Base-by-base conservation (phyloP, 2,329 filamentous ascomycete genomes). In the Fusarium sp. region DNA sequence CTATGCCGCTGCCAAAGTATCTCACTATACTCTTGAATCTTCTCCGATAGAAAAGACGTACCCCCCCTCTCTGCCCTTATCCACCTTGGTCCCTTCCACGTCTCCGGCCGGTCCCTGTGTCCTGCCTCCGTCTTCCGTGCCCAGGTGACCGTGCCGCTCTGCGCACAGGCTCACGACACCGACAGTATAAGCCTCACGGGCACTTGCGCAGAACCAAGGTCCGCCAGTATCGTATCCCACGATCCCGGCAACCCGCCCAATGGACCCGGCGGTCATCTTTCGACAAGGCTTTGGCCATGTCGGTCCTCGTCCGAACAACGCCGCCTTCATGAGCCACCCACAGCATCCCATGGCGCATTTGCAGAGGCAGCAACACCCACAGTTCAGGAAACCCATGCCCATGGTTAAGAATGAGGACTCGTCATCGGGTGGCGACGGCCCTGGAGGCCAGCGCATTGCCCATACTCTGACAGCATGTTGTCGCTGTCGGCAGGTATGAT, bases 381-480 rank as follows among this genome's bases (percentile, higher is more conserved):
- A 79, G 53, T 79, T 81, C 31, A 78, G 79, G 56, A 78, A 65
- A 57, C 76, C 77, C 40, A 78, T 77, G 33, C 74, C 77, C 40
- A 78, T 77, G 33, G 73, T 77, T 16, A 70, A 76, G 14, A 79
- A 81, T 42, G 84, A 86, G 57, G 85, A 86, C 44, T 81, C 83
- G 35, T 84, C 81, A 31, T 31, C 46, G 53, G 88, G 90, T 79
- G 81, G 76, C 62, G 89, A 89, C 67, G 83, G 86, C 77, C 82
- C 86, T 16, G 42, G 42, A 76, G 83, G 88, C 66, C 86, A 89
- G 79, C 87, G 92, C 74, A 92, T 95, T 74, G 93, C 93, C 33
- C 93, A 95, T 80, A 95, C 93, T 7, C 83, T 96, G 78, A 94
- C 93, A 58, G 93, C 93, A 24, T 95, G 93, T 79, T 94, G 92